These are phyloP conservation scores for Aechmea fasciata DNA, from an alignment of 176 grass and related monocot species.

Conservation along the genomic window DNA sequence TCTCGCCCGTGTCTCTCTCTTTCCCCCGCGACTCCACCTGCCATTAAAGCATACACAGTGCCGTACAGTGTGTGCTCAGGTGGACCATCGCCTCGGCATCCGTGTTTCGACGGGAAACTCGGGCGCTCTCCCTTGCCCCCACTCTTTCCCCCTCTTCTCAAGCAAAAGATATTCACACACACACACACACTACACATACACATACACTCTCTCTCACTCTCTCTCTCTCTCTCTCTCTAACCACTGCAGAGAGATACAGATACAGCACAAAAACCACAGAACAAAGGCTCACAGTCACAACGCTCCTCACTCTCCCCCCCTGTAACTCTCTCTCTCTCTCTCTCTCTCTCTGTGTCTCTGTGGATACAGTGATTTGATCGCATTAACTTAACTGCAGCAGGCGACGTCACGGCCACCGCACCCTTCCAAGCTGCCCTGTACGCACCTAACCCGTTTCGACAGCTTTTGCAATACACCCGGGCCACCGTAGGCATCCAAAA, in stretches of 20 bases:
- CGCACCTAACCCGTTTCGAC: too few species aligned
- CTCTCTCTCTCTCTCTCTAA: neutral
- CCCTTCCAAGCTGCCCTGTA: too few species aligned
- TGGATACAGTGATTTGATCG: too few species aligned
- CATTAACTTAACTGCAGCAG: too few species aligned
- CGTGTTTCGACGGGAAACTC: constrained; percentile 27
- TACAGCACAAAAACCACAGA: constrained; percentile 15
- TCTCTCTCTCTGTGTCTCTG: too few species aligned
- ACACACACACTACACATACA: neutral
- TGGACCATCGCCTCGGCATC: constrained; percentile 13
- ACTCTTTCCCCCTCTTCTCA: neutral
- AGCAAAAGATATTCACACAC: neutral
- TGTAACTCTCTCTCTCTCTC: neutral
- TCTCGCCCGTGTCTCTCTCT: neutral
- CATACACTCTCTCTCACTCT: neutral
- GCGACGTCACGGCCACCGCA: too few species aligned
- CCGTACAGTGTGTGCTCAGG: constrained; percentile 4
- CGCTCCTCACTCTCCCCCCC: neutral
- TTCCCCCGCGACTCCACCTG: constrained; percentile 5
- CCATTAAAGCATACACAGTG: constrained; percentile 1
- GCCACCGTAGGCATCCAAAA: too few species aligned
- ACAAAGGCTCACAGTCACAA: neutral
- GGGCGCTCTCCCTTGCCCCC: neutral
- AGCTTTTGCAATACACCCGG: too few species aligned
- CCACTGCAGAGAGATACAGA: constrained; percentile 11